Percentiles rank a stretch among this genome's conserved stretches.
phyloP scores from a whole-genome alignment of 352 stramenopile genomes.

The Phytophthora tubulina region DNA sequence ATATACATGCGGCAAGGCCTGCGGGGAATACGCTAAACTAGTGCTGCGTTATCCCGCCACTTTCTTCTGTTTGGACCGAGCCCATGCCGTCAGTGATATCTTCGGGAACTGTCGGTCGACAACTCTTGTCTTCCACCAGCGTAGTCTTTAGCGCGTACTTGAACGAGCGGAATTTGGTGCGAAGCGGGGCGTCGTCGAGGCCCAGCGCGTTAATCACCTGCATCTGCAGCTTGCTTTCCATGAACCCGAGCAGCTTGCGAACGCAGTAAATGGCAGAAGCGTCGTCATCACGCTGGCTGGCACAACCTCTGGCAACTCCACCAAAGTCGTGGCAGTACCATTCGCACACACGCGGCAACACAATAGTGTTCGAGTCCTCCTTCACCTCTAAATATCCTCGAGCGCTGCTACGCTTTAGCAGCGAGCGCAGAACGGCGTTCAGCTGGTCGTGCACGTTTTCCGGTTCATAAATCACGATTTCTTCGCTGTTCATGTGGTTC shows the following conservation, averaged over 20 bases:
- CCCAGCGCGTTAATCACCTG: slow-evolving; percentile 53
- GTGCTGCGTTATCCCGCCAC: slow-evolving; percentile 28
- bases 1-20: slow-evolving; percentile 27
- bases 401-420: slow-evolving; percentile 33
- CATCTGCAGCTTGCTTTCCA: slow-evolving; percentile 55
- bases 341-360: slow-evolving; percentile 76
- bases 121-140: slow-evolving; percentile 35
- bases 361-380: slow-evolving; percentile 44
- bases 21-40: slow-evolving; percentile 18
- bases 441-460: slow-evolving; percentile 76
- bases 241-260: slow-evolving; percentile 80
- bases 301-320: slow-evolving; percentile 7
- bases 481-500: slow-evolving; percentile 48
- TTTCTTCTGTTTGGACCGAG: slow-evolving; percentile 19
- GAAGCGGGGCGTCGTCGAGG: slow-evolving; percentile 58
- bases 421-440: slow-evolving; percentile 60
- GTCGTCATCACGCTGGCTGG: slow-evolving; percentile 33
- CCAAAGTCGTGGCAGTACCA: slow-evolving; percentile 81
- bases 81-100: slow-evolving; percentile 1
- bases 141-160: slow-evolving; percentile 56
- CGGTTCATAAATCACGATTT: slow-evolving; percentile 38
- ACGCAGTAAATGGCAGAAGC: slow-evolving; percentile 63
- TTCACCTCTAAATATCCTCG: slow-evolving; percentile 43
- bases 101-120: not conserved
- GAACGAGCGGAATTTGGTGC: slow-evolving; percentile 68